Evolutionary conservation across 208 protist species (phyloP).

Genomic region (Crithidia mellificae): DNA sequence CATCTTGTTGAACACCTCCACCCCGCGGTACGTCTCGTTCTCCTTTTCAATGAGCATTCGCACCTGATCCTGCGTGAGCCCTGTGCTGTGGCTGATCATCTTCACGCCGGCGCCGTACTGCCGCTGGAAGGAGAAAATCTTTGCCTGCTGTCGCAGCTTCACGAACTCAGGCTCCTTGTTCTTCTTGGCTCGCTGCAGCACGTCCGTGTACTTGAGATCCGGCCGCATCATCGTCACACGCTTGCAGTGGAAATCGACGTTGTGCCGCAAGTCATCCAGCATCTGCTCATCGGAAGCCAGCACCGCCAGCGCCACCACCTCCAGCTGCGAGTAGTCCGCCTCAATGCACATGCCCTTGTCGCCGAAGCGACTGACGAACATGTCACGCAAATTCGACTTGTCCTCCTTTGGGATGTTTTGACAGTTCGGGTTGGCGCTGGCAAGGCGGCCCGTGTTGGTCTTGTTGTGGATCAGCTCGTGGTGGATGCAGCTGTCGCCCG

Average conservation of each 20-base stretch:
- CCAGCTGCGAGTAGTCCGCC: constrained; percentile 93
- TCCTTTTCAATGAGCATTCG: constrained; percentile 92
- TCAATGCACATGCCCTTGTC: constrained; percentile 91
- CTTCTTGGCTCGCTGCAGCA: constrained; percentile 87
- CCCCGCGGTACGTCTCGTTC: constrained; percentile 81
- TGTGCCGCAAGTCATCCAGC: constrained; percentile 88
- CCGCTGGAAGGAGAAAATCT: constrained; percentile 94
- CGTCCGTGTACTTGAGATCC: constrained; percentile 90
- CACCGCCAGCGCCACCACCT: constrained; percentile 90
- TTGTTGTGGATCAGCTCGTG: constrained; percentile 94
- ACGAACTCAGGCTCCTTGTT: constrained; percentile 94
- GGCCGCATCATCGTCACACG: constrained; percentile 93
- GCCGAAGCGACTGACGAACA: constrained; percentile 91
- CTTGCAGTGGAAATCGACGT: constrained; percentile 93
- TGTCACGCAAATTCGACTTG: constrained; percentile 85
- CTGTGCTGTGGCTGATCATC: constrained; percentile 92
- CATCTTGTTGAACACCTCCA: constrained; percentile 91
- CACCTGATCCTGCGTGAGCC: constrained; percentile 90
- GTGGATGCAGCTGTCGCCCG: constrained; percentile 90
- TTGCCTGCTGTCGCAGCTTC: constrained; percentile 91
- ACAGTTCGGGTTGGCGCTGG: constrained; percentile 91
- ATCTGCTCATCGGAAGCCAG: constrained; percentile 91
- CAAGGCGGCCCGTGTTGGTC: constrained; percentile 86
- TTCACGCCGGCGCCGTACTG: constrained; percentile 92
- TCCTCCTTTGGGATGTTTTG: constrained; percentile 94